Conservation (phyloP, 2,329 filamentous ascomycete species). For the Cryphonectria nitschkei region DNA sequence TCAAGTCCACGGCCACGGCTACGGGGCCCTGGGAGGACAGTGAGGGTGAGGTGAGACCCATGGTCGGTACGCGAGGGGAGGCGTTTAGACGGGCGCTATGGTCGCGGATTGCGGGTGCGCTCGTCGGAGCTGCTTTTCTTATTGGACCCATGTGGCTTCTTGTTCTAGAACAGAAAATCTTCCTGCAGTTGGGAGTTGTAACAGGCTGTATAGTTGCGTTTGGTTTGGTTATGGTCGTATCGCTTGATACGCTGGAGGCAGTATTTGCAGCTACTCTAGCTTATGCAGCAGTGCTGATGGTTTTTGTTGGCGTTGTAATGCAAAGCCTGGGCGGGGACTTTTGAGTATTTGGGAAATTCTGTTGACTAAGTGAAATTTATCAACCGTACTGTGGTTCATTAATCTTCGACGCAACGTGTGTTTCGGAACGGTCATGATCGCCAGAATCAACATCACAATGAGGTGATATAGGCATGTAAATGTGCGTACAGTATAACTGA, state of each 20-base stretch:
- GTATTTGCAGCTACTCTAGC: conserved; percentile 16
- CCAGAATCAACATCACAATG: too few relatives aligned
- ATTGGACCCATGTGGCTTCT: conserved; percentile 17
- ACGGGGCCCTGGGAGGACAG: conserved; percentile 6
- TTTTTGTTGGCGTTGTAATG: conserved; percentile 13
- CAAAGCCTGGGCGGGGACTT: background rate
- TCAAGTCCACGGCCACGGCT: background rate
- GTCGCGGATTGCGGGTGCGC: background rate
- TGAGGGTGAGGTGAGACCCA: background rate
- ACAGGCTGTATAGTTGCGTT: conserved; percentile 11
- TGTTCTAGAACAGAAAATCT: background rate
- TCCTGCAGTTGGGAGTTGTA: conserved; percentile 5
- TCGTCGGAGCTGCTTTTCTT: conserved; percentile 7
- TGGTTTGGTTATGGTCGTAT: conserved; percentile 9
- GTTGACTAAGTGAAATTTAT: too few relatives aligned
- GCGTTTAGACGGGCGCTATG: background rate
- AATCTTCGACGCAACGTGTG: too few relatives aligned
- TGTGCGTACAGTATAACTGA: too few relatives aligned
- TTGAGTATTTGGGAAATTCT: too few relatives aligned
- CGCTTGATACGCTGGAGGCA: background rate
- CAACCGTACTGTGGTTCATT: too few relatives aligned
- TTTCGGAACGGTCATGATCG: too few relatives aligned
- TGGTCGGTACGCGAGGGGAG: conserved; percentile 15
- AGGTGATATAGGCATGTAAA: too few relatives aligned
- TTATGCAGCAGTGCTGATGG: conserved; percentile 18